These are phyloP conservation scores for Talaromyces sp. DNA, from an alignment of 2,329 filamentous ascomycete genomes.

Conservation along the genomic window DNA sequence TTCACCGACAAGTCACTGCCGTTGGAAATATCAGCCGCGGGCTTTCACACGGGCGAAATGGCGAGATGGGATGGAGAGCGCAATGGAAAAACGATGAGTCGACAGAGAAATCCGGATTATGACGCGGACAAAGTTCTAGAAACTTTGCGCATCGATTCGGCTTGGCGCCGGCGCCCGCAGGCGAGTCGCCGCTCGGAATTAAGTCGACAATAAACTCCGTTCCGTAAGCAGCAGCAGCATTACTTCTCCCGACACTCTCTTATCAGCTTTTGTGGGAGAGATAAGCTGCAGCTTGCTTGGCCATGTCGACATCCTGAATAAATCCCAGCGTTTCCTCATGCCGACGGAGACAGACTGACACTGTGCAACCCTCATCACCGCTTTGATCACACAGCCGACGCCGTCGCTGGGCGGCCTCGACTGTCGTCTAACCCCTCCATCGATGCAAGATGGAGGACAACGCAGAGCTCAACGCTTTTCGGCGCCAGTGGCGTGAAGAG, in stretches of 20 bases:
- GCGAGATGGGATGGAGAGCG: background rate
- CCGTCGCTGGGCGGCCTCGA: background rate
- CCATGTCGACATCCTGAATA: background rate
- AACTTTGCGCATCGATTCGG: background rate
- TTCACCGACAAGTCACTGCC: background rate
- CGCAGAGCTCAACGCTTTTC: constrained; percentile 78
- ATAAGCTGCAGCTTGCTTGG: background rate
- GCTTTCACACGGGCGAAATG: background rate
- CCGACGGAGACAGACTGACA: background rate
- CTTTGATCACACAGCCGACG: background rate
- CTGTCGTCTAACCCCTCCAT: background rate
- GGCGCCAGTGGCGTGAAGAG: constrained; percentile 80
- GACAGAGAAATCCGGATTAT: background rate
- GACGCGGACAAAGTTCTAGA: background rate
- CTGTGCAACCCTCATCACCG: background rate
- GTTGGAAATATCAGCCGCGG: background rate
- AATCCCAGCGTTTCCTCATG: background rate
- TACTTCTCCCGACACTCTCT: background rate
- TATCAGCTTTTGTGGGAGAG: background rate
- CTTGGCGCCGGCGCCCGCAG: background rate
- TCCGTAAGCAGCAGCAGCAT: background rate
- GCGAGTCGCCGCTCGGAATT: background rate
- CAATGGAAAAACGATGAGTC: background rate
- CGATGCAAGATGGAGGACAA: constrained; percentile 39
- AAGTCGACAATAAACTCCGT: background rate